A percentile compares a stretch with the other conserved stretches of the same genome.
These are phyloP conservation scores for Chrysopogon serrulatus DNA, from an alignment of 176 grass and related monocot species.

Conservation along the genomic window DNA sequence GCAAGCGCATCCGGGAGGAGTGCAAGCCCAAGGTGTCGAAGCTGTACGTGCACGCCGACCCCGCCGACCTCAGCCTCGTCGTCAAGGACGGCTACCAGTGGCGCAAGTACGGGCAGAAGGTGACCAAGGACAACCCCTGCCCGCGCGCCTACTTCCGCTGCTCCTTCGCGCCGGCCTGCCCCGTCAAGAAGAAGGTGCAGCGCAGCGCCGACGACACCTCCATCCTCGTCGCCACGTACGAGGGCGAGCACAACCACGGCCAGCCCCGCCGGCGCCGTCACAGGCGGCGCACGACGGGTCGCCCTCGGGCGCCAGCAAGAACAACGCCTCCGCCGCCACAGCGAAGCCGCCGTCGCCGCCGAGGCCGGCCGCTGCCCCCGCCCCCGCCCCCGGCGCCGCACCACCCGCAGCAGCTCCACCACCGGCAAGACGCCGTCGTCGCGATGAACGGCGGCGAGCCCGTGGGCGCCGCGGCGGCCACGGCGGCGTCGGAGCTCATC, in stretches of 20 bases:
- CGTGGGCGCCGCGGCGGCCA: too few relatives aligned
- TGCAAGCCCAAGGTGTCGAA: constrained; percentile 52
- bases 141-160: constrained; percentile 90
- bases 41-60: constrained; percentile 60
- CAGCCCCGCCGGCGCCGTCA: constrained; percentile 18
- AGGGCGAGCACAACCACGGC: constrained; percentile 90
- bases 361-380: background rate
- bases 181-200: constrained; percentile 91
- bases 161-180: constrained; percentile 73
- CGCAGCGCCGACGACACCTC: constrained; percentile 56
- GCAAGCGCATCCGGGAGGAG: constrained; percentile 47
- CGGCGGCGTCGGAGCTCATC: constrained; percentile 28
- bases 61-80: constrained; percentile 61
- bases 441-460: background rate
- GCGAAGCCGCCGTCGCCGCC: constrained; percentile 24
- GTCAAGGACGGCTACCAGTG: constrained; percentile 93
- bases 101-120: constrained; percentile 96
- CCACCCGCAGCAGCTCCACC: background rate
- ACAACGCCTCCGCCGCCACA: constrained; percentile 26
- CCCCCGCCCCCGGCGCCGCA: background rate
- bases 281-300: background rate
- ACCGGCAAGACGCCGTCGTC: background rate
- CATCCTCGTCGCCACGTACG: constrained; percentile 79
- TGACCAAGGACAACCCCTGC: constrained; percentile 90
- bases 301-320: background rate